Evolutionary conservation across 768 basidiomycete genomes (phyloP).

Genomic region (Candolleomyces aberdarensis): DNA sequence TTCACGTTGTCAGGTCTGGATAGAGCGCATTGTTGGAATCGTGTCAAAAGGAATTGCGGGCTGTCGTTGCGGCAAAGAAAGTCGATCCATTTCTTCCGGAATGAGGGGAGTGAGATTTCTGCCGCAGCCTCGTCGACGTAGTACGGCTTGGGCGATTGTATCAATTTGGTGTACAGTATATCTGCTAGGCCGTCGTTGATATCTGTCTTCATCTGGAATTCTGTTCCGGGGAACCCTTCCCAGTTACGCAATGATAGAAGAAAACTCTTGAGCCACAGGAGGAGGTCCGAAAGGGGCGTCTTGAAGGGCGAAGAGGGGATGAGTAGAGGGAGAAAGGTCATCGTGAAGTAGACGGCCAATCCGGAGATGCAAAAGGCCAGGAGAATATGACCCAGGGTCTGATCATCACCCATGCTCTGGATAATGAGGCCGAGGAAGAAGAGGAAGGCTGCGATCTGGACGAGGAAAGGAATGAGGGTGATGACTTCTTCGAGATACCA

Average conservation of each 20-base stretch:
- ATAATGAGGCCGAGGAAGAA: conserved; percentile 18
- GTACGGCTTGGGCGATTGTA: conserved; percentile 1
- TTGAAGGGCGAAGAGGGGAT: conserved; percentile 4
- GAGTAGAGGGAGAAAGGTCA: conserved; percentile 3
- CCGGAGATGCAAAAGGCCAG: not conserved
- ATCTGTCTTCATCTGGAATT: not conserved
- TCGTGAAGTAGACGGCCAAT: not conserved
- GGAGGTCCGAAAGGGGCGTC: conserved; percentile 5
- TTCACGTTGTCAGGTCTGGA: not conserved
- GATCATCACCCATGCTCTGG: not conserved
- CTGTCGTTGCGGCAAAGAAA: not conserved
- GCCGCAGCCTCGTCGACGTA: conserved; percentile 6
- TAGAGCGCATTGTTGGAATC: not conserved
- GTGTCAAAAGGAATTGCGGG: not conserved
- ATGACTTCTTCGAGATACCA: conserved; percentile 16
- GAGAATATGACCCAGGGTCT: not conserved
- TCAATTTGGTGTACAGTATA: conserved; percentile 3
- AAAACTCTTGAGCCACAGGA: not conserved
- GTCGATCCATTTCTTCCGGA: not conserved
- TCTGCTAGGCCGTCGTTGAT: not conserved
- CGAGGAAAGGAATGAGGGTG: conserved; percentile 13
- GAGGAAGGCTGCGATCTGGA: conserved; percentile 17
- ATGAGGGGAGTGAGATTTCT: not conserved
- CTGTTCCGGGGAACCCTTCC: not conserved
- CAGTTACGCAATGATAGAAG: not conserved